Conservation (phyloP, 306 rosid genomes). For the Quercus dentata region DNA sequence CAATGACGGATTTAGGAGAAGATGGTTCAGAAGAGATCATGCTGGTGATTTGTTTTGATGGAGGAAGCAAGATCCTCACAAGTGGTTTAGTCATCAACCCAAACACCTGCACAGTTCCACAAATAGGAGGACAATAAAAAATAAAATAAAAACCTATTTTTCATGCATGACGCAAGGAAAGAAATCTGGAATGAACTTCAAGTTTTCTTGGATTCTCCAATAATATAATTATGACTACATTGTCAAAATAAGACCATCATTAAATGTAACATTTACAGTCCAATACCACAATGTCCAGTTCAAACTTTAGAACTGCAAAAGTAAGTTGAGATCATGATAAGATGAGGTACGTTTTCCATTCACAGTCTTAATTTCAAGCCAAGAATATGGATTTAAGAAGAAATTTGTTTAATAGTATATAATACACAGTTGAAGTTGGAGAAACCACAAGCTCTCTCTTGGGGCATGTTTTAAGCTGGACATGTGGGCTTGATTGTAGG, state of each 20-base stretch:
- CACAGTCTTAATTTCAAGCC: too few relatives aligned
- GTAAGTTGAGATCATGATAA: neutral
- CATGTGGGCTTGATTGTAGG: neutral
- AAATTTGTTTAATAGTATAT: too few relatives aligned
- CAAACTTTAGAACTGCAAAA: neutral
- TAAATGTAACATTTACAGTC: neutral
- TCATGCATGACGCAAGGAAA: neutral
- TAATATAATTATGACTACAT: neutral
- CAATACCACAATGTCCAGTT: neutral
- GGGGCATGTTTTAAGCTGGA: neutral
- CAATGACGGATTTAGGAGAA: slow-evolving; percentile 57
- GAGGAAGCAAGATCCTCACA: slow-evolving; percentile 76
- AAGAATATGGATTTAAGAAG: too few relatives aligned
- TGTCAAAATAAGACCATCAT: neutral
- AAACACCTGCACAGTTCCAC: slow-evolving; percentile 65
- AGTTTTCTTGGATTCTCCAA: too few relatives aligned
- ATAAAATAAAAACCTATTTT: neutral
- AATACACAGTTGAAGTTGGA: too few relatives aligned
- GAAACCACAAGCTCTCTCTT: neutral
- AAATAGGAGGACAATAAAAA: neutral
- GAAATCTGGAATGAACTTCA: neutral
- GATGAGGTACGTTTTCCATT: neutral
- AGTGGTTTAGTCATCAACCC: slow-evolving; percentile 94
- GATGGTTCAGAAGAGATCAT: slow-evolving; percentile 57
- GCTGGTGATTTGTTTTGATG: slow-evolving; percentile 41